Conservation (phyloP, 352 stramenopile genomes). For the Peronospora farinosa region DNA sequence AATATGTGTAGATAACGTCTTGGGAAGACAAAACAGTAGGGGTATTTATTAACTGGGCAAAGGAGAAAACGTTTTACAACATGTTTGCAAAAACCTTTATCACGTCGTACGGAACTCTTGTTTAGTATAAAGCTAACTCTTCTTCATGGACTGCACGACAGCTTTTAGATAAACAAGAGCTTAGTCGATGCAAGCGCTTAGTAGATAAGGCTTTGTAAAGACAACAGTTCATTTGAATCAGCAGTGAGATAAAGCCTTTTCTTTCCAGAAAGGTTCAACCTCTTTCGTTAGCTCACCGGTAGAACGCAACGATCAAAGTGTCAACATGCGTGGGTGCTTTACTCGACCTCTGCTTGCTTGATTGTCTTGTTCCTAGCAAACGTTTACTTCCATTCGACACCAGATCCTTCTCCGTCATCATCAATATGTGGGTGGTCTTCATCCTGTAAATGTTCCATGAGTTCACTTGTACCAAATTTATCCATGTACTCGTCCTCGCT, state of each 20-base stretch:
- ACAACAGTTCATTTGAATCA: too few species aligned
- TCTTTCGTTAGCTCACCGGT: neutral
- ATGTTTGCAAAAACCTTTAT: too few species aligned
- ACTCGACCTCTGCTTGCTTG: neutral
- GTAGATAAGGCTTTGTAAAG: too few species aligned
- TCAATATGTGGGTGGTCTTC: slow-evolving; percentile 42
- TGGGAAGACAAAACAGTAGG: slow-evolving; percentile 12
- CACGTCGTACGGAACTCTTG: too few species aligned
- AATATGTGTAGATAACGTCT: slow-evolving; percentile 29
- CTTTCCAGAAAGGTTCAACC: too few species aligned
- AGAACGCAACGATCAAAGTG: slow-evolving; percentile 10
- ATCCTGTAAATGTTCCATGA: slow-evolving; percentile 76
- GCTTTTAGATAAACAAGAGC: too few species aligned
- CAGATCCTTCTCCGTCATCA: slow-evolving; percentile 30
- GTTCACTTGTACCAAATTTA: slow-evolving; percentile 77
- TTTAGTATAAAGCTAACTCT: too few species aligned
- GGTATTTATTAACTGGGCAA: slow-evolving; percentile 28
- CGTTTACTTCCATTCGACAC: slow-evolving; percentile 57
- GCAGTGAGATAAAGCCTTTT: too few species aligned
- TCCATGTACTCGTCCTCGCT: slow-evolving; percentile 85
- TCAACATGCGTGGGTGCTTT: slow-evolving; percentile 11
- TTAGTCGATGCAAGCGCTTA: too few species aligned
- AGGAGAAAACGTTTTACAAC: too few species aligned
- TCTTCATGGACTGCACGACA: too few species aligned
- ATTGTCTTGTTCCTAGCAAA: slow-evolving; percentile 14